These are phyloP conservation scores for Biscogniauxia sp. DNA, from an alignment of 2,329 filamentous ascomycete genomes.

Conservation along the genomic window DNA sequence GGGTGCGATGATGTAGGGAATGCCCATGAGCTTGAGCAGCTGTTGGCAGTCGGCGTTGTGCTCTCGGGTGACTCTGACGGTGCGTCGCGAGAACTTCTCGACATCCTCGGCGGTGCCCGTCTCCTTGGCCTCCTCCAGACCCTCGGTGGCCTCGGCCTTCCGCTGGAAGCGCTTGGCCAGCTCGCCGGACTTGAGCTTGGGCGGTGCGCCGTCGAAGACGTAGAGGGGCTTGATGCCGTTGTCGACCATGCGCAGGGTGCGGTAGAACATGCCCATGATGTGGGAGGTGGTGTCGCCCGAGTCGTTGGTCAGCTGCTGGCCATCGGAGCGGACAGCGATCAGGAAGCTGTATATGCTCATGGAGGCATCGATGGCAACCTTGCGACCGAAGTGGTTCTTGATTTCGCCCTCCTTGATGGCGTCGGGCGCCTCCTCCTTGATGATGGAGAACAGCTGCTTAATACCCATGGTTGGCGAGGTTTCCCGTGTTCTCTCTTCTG, in stretches of 20 bases:
- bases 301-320: conserved; percentile 94
- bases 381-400: conserved; percentile 97
- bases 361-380: conserved; percentile 84
- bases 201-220: conserved; percentile 94
- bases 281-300: conserved; percentile 96
- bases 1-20: conserved; percentile 91
- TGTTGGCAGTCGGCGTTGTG: conserved; percentile 95
- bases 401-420: conserved; percentile 96
- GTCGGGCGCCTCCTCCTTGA: conserved; percentile 91
- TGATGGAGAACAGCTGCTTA: conserved; percentile 75
- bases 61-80: conserved; percentile 91
- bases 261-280: conserved; percentile 99
- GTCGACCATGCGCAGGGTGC: conserved; percentile 95
- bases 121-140: conserved; percentile 92
- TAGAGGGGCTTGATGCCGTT: conserved; percentile 98
- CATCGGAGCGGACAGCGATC: conserved; percentile 93
- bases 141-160: conserved; percentile 87
- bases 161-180: conserved; percentile 93
- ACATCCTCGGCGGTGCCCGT: conserved; percentile 96
- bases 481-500: no score
- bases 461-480: conserved; percentile 53
- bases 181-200: conserved; percentile 96
- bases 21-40: conserved; percentile 89
- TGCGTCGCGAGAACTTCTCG: conserved; percentile 93
- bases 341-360: conserved; percentile 99